Evolutionary conservation across 2,329 filamentous ascomycete species (phyloP), one percentile per base, ranked within the genome.

Genomic region (Colletotrichum lentis): DNA sequence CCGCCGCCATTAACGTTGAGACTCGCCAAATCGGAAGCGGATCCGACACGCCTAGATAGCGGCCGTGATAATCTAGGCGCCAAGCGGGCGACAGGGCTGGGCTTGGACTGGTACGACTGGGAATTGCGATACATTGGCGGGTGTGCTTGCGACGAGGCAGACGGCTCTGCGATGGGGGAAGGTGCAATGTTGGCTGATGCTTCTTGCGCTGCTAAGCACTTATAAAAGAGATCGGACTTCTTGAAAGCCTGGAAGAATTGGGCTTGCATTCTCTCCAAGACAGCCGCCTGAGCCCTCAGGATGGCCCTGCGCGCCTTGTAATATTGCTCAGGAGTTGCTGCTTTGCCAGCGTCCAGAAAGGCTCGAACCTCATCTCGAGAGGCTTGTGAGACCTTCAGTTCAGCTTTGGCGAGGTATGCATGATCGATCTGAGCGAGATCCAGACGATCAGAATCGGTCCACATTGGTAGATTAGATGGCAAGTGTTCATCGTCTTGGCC

Each of bases 391-490:
- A 97, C 89, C 70, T 92, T 91, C 12, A 99, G 83, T 75, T 97
- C 94, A 3, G 92, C 85, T 71, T 90, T 93, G 1, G 89, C 90
- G 7, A 99, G 83, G 76, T 99, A 99, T 0, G 90, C 91, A 74
- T 97, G 93, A 73, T 96, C 90, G 68, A 99, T 97, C 74, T 97
- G 93, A 39, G 91, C 91, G 64, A 99, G 85, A 76, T 99, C 95
- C 69, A 90, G 88, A 56, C 94, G 87, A 76, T 98, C 95, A 0
- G 94, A 90, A 35, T 94, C 88, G 1, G 89, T 91, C 92, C 94
- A 97, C 59, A 88, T 86, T 3, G 86, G 83, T 20, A 91, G 79
- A 35, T 83, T 85, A 1, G 88, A 81, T 2, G 90, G 86, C 1
- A 88, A 77, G 57, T 90, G 82, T 41, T 88, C 84, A 35, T 88